Evolutionary conservation across 208 protist genomes (phyloP).

Genomic region (Trypanosoma vivax): DNA sequence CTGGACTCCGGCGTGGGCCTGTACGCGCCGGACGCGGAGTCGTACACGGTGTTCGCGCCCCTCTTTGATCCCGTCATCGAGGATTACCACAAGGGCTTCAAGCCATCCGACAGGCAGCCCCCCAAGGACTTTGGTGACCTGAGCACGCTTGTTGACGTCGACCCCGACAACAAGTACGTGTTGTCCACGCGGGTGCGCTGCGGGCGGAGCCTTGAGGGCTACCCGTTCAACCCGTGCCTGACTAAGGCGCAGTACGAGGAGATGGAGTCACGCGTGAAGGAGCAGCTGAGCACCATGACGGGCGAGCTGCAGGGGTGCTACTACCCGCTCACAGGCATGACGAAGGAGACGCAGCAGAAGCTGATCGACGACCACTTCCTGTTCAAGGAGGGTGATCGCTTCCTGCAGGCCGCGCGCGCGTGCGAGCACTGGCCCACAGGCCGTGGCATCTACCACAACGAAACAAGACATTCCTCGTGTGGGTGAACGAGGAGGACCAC

Average conservation of each 20-base stretch:
- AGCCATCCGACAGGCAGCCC: conserved; percentile 32
- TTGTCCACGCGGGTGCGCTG: conserved; percentile 38
- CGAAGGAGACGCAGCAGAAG: conserved; percentile 39
- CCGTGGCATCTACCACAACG: conserved; percentile 60
- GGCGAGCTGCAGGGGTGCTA: conserved; percentile 40
- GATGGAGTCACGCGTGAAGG: conserved; percentile 29
- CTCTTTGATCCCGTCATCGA: conserved; percentile 43
- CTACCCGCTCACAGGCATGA: conserved; percentile 43
- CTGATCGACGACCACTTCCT: conserved; percentile 47
- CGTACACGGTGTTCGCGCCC: conserved; percentile 33
- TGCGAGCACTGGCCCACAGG: conserved; percentile 49
- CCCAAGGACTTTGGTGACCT: conserved; percentile 34
- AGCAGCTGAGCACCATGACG: conserved; percentile 20
- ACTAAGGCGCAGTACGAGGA: conserved; percentile 27
- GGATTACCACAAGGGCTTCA: conserved; percentile 45
- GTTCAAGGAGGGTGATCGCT: conserved; percentile 60
- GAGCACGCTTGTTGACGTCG: conserved; percentile 20
- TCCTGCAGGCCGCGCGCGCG: conserved; percentile 40
- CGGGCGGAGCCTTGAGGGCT: conserved; percentile 35
- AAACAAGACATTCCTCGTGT: conserved; percentile 52
- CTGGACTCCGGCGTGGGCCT: conserved; percentile 32
- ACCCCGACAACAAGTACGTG: conserved; percentile 42
- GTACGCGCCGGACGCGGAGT: conserved; percentile 43
- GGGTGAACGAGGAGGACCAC: conserved; percentile 65
- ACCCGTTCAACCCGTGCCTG: conserved; percentile 35